These are phyloP conservation scores for Mayamaea pseudoterrestris DNA, from an alignment of 108 stramenopile genomes.

Conservation along the genomic window DNA sequence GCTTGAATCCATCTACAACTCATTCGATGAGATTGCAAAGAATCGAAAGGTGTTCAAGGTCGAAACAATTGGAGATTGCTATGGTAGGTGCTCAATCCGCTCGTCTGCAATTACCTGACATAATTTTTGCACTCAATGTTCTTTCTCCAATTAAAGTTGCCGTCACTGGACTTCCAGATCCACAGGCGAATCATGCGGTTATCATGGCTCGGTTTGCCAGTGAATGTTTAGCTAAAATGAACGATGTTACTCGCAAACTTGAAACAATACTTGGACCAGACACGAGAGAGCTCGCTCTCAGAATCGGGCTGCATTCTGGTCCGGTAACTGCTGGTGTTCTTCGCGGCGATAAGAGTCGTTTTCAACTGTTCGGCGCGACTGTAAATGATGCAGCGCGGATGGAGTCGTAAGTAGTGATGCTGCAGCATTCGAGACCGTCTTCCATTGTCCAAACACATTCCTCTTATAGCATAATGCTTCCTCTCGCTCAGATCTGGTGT, in stretches of 20 bases:
- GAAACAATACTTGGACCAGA: conserved; percentile 12
- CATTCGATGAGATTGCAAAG: conserved; percentile 30
- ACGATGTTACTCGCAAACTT: conserved; percentile 6
- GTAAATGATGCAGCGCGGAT: conserved; percentile 36
- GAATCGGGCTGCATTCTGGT: conserved; percentile 36
- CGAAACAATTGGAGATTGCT: conserved; percentile 40
- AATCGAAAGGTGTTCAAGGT: conserved; percentile 32
- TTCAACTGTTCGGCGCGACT: conserved; percentile 39
- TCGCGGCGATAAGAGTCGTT: no score
- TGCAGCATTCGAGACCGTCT: no score
- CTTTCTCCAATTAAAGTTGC: no score
- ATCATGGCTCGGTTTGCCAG: conserved; percentile 25
- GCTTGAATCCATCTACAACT: conserved; percentile 30
- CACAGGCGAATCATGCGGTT: conserved; percentile 19
- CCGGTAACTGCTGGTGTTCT: conserved; percentile 41
- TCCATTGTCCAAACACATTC: no score
- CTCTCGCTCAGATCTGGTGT: no score
- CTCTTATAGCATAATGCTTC: no score
- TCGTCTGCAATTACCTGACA: no score
- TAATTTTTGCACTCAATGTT: no score
- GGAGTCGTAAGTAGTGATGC: no score
- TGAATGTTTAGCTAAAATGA: conserved; percentile 20
- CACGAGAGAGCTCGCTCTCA: conserved; percentile 17
- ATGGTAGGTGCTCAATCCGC: no score
- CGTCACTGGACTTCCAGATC: conserved; percentile 9